Base-by-base conservation (phyloP, 345 rosid species). In the Dipteronia dyeriana region DNA sequence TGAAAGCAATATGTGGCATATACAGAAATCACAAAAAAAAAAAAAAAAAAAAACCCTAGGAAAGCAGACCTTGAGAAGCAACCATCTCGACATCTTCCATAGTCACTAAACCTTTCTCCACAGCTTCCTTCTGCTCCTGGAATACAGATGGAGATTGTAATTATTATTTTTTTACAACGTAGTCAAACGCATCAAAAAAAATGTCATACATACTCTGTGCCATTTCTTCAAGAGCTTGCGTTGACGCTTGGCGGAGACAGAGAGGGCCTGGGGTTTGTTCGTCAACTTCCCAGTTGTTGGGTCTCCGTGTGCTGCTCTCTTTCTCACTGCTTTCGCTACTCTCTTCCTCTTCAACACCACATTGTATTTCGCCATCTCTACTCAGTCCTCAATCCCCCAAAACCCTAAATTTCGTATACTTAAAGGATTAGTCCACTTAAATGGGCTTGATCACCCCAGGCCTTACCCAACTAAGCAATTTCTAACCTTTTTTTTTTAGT, bases 61-160 rank as follows among this genome's bases (percentile, higher is more conserved):
- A 19, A 53, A 16, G 12, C 20, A 22, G 9, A 89, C 89, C 92
- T 76, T 86, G 86, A 74, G 90, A 86, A 74, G 80, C 81, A 62
- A 84, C 90, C 97, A 92, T 91, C 84, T 89, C 91, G 13, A 91
- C 91, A 81, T 91, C 98, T 34, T 91, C 79, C 97, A 92, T 86
- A 25, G 87, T 85, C 73, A 92, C 84, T 71, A 94, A 85, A 61
- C 97, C 98, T 76, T 87, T 90, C 29, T 84, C 91, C 61, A 89
- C 66, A 71, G 87, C 89, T 22, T 90, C 94, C 83, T 91, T 93
- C 83, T 91, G 97, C 14, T 88, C 95, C 98, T 90, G 45, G 10
- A 41, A 7, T 7, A 41, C 9, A 41, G 45, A 41, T 8, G 8
- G 45, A 41, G 45, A 41, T 41, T 41, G 45, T 41, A 34, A 34